Percentiles rank a stretch among this genome's conserved stretches.
Evolutionary conservation across 768 basidiomycete species (phyloP).

Genomic region (Tulasnella sp.): DNA sequence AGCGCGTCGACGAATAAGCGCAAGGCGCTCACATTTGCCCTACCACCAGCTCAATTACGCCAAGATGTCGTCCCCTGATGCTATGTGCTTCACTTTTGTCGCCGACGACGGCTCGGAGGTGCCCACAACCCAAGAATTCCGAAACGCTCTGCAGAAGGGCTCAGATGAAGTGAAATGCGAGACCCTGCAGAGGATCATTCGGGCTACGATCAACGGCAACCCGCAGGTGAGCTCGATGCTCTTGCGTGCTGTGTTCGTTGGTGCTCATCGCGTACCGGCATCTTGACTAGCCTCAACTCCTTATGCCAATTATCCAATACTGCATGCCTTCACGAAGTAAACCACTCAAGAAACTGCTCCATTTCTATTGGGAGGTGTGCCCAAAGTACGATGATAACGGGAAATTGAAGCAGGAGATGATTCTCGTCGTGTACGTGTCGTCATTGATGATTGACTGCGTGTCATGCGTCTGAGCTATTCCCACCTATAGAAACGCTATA

Average conservation of each 20-base stretch:
- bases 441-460: not conserved
- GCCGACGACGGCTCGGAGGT: slow-evolving; percentile 54
- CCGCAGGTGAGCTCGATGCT: slow-evolving; percentile 48
- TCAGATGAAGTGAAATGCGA: slow-evolving; percentile 95
- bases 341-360: slow-evolving; percentile 89
- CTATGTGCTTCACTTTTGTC: slow-evolving; percentile 65
- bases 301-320: slow-evolving; percentile 99
- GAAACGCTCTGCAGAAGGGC: slow-evolving; percentile 80
- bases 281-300: slow-evolving; percentile 54
- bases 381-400: slow-evolving; percentile 95
- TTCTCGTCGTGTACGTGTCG: slow-evolving; percentile 78
- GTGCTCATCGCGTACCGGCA: not conserved
- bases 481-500: slow-evolving; percentile 67
- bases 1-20: too few relatives aligned
- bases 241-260: slow-evolving; percentile 1
- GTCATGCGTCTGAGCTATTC: slow-evolving; percentile 15
- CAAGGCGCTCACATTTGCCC: not conserved
- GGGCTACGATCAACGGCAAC: slow-evolving; percentile 90
- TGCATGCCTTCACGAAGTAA: slow-evolving; percentile 93
- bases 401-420: slow-evolving; percentile 99
- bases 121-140: slow-evolving; percentile 70
- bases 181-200: slow-evolving; percentile 86
- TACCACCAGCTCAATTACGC: not conserved
- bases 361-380: slow-evolving; percentile 96
- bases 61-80: slow-evolving; percentile 14